Evolutionary conservation across 352 stramenopile genomes (phyloP).

Genomic region (Aphanomyces cochlioides): DNA sequence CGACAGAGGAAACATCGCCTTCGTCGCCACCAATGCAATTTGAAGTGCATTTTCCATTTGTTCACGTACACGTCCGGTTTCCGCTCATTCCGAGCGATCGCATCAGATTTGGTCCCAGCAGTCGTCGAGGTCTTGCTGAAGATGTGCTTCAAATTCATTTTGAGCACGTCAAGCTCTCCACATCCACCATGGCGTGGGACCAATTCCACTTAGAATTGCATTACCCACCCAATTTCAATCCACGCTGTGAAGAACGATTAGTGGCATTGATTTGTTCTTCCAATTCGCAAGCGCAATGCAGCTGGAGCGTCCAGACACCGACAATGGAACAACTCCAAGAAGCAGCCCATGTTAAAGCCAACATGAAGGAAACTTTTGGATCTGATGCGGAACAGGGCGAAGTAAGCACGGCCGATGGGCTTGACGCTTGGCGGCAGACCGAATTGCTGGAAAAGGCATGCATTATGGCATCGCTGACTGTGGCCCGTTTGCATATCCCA

Average conservation of each 20-base stretch:
- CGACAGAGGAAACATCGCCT: background rate
- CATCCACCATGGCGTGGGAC: constrained; percentile 10
- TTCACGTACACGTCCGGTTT: constrained; percentile 72
- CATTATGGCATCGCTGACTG: constrained; percentile 50
- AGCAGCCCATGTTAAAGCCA: constrained; percentile 3
- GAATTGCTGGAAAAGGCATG: constrained; percentile 60
- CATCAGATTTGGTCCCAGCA: constrained; percentile 74
- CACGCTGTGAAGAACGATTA: background rate
- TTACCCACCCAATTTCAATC: constrained; percentile 16
- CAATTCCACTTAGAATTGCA: background rate
- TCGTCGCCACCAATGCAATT: background rate
- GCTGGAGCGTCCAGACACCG: constrained; percentile 13
- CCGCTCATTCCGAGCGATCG: constrained; percentile 80
- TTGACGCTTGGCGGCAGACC: constrained; percentile 31
- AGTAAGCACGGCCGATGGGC: constrained; percentile 15
- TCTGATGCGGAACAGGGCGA: constrained; percentile 22
- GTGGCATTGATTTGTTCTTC: constrained; percentile 21
- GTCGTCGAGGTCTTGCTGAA: constrained; percentile 75
- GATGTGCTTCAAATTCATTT: constrained; percentile 69
- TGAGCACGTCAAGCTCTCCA: constrained; percentile 50
- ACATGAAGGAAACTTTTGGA: constrained; percentile 24
- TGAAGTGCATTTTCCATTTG: constrained; percentile 33
- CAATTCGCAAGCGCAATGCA: background rate
- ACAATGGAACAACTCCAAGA: constrained; percentile 15
- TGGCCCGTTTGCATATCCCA: constrained; percentile 57